Conservation (phyloP, 2,329 filamentous ascomycete species). For the Fusarium kyushuense region DNA sequence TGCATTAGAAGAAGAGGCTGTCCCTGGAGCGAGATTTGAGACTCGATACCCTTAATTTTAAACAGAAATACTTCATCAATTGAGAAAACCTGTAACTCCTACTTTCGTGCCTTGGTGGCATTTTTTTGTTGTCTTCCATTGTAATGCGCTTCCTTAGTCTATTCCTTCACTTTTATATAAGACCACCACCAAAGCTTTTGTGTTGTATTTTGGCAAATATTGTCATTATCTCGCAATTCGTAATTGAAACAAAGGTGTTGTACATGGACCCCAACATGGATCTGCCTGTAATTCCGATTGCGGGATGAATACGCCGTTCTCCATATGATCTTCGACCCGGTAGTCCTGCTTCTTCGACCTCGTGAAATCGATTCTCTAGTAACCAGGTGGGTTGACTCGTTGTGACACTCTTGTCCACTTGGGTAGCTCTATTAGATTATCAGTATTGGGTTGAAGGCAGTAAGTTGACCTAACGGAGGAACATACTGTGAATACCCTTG, state of each 20-base stretch:
- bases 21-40: conserved; percentile 18
- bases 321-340: conserved; percentile 28
- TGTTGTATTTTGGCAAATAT: conserved; percentile 21
- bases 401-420: conserved; percentile 98
- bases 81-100: conserved; percentile 19
- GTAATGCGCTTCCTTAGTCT: conserved; percentile 28
- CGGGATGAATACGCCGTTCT: conserved; percentile 43
- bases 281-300: conserved; percentile 37
- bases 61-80: conserved; percentile 20
- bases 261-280: conserved; percentile 45
- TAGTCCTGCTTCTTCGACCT: conserved; percentile 17
- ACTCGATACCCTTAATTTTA: conserved; percentile 46
- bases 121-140: conserved; percentile 1
- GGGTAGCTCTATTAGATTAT: conserved; percentile 70
- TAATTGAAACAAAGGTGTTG: conserved; percentile 49
- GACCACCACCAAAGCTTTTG: conserved; percentile 12
- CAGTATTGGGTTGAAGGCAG: conserved; percentile 25
- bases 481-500: conserved; percentile 97
- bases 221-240: conserved; percentile 42
- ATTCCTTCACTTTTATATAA: conserved; percentile 40
- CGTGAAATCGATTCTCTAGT: conserved; percentile 66
- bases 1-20: conserved; percentile 9
- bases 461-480: neutral
- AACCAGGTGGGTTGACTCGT: conserved; percentile 92
- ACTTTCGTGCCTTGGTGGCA: conserved; percentile 10